Evolutionary conservation across 805 yeast genomes (phyloP).

Genomic region (Brettanomyces custersianus): DNA sequence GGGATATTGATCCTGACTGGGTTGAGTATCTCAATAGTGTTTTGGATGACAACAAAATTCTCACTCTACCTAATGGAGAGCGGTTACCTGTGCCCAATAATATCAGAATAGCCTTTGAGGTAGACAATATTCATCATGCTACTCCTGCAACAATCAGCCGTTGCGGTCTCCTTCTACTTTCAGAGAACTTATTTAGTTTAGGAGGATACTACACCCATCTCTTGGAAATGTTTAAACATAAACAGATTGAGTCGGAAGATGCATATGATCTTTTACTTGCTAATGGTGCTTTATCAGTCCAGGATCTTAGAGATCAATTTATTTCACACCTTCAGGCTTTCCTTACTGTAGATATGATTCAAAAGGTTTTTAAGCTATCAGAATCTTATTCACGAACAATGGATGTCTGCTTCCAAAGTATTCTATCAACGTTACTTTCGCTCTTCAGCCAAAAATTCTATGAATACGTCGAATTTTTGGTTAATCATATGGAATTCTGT

Average conservation of each 20-base stretch:
- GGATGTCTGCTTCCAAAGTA: conserved; percentile 32
- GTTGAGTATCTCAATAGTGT: conserved; percentile 86
- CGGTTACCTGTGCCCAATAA: conserved; percentile 59
- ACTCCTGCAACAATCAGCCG: conserved; percentile 91
- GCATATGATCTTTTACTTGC: conserved; percentile 1
- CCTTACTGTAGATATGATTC: conserved; percentile 11
- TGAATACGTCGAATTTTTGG: conserved; percentile 14
- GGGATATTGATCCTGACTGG: conserved; percentile 92
- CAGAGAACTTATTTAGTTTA: conserved; percentile 16
- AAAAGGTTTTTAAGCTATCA: conserved; percentile 20
- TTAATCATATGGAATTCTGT: conserved; percentile 15
- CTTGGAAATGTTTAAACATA: conserved; percentile 9
- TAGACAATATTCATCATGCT: conserved; percentile 51
- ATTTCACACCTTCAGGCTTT: conserved; percentile 3
- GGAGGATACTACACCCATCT: conserved; percentile 7
- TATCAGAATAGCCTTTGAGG: conserved; percentile 68
- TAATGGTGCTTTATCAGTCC: conserved; percentile 3
- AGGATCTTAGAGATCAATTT: conserved; percentile 5
- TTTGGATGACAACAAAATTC: conserved; percentile 72
- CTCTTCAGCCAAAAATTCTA: conserved; percentile 30
- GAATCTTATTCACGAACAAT: conserved; percentile 37
- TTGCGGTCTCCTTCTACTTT: conserved; percentile 82
- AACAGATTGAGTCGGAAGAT: conserved; percentile 9
- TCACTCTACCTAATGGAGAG: conserved; percentile 89
- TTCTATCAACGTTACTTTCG: conserved; percentile 30